Evolutionary conservation across 805 yeast genomes (phyloP).

Genomic region (Pichia paraexigua): DNA sequence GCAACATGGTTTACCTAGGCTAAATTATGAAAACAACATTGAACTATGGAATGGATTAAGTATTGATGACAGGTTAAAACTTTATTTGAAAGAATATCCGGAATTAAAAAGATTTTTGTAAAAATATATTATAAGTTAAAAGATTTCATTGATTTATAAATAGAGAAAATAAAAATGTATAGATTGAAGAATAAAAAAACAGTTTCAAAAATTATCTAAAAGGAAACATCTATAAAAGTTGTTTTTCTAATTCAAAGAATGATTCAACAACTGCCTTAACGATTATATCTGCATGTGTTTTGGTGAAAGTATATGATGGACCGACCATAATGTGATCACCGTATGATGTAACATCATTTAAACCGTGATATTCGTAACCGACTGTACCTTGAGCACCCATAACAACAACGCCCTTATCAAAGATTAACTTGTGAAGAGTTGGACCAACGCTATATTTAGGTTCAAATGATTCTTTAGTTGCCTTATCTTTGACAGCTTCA

Average conservation of each 20-base stretch:
- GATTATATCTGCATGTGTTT: conserved; percentile 35
- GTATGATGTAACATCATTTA: conserved; percentile 20
- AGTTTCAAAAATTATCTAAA: neutral
- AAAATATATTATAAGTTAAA: neutral
- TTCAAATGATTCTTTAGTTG: conserved; percentile 42
- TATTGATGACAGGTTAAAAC: conserved; percentile 31
- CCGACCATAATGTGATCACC: conserved; percentile 44
- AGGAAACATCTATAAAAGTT: conserved; percentile 9
- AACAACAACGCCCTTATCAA: conserved; percentile 38
- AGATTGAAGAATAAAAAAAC: neutral
- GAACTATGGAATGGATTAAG: conserved; percentile 53
- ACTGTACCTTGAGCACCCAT: conserved; percentile 42
- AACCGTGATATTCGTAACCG: conserved; percentile 18
- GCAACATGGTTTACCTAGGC: conserved; percentile 62
- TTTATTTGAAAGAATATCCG: neutral
- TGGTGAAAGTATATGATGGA: conserved; percentile 38
- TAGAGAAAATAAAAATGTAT: too few relatives aligned
- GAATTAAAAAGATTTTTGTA: neutral
- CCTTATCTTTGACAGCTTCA: conserved; percentile 47
- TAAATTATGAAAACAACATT: conserved; percentile 14
- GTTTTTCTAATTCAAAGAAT: conserved; percentile 31
- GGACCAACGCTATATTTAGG: conserved; percentile 31
- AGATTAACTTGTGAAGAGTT: conserved; percentile 27
- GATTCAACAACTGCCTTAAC: conserved; percentile 33
- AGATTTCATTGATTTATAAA: too few relatives aligned